Base-by-base conservation (phyloP, 192 early-diverging fungal species). In the Coemansia sp. region DNA sequence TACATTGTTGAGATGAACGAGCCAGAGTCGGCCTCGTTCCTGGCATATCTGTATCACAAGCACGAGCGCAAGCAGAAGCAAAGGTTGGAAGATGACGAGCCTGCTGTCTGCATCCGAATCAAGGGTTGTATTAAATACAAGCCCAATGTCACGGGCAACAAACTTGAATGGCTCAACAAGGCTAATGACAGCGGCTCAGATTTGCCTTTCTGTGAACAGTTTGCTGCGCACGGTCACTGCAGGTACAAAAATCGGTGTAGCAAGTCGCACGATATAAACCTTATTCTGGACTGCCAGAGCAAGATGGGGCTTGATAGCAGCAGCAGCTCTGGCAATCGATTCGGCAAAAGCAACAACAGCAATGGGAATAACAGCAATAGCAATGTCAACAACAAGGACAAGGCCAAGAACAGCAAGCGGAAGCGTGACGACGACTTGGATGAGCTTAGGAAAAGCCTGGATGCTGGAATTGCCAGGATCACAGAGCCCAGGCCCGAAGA, bases 151-250 rank as follows among this genome's bases (percentile, higher is more conserved):
- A n/a, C 38, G 20, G 30, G 48, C 8, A 42, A 66, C 40, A 42
- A 65, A 29, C 51, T 52, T 29, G 25, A 14, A 1, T 1, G 3
- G 31, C 14, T 11, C 5, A 25, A 25, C 22, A 49, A 55, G 48
- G 30, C 48, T 5, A 50, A 56, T 36, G 56, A 54, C 16, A 34
- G 49, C 18, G n/a, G 22, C 22, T 25, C 30, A n/a, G 48, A 55
- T 51, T 38, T 56, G 36, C 76, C 75, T 2, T 93, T 87, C 69
- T 97, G 96, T 71, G 82, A 87, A 49, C 85, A 90, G 45, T 97
- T 93, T 85, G 93, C 95, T 0, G 89, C 72, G 7, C 90, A 93
- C 58, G 96, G 96, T 8, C 87, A 87, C 64, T 97, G 96, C 73
- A 73, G 83, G 33, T 68, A 80, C 55, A 87, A 89, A 12, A 86